These are phyloP conservation scores for Anthracocystis setariae DNA, from an alignment of 1,284 basidiomycete genomes.

Conservation along the genomic window DNA sequence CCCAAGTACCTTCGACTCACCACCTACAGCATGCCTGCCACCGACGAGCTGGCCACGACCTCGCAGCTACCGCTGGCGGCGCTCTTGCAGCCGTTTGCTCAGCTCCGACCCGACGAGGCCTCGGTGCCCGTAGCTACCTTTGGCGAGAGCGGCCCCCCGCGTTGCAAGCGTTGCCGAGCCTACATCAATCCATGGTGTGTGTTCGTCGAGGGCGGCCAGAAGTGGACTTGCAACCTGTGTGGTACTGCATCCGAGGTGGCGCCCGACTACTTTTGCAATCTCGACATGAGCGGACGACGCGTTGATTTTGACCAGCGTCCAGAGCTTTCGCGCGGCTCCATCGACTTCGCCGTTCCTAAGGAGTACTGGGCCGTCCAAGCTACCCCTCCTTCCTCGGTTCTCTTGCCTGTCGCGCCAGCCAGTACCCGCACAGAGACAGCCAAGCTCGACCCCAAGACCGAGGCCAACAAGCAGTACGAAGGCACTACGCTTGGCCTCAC, in stretches of 20 bases:
- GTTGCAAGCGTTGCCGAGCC: slow-evolving; percentile 85
- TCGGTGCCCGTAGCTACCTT: slow-evolving; percentile 77
- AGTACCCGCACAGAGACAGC: slow-evolving; percentile 56
- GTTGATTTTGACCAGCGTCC: slow-evolving; percentile 84
- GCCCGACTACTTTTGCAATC: slow-evolving; percentile 82
- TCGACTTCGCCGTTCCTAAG: slow-evolving; percentile 86
- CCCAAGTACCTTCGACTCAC: slow-evolving; percentile 77
- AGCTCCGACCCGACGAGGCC: slow-evolving; percentile 75
- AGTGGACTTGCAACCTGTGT: slow-evolving; percentile 95
- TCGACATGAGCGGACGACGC: slow-evolving; percentile 82
- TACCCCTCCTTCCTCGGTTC: slow-evolving; percentile 67
- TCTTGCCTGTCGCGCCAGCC: slow-evolving; percentile 59
- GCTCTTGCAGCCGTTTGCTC: slow-evolving; percentile 89
- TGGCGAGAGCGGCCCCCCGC: slow-evolving; percentile 79
- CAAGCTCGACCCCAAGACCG: slow-evolving; percentile 50
- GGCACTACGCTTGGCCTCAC: slow-evolving; percentile 61
- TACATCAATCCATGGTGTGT: slow-evolving; percentile 96
- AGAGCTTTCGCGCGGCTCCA: slow-evolving; percentile 88
- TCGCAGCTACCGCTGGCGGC: slow-evolving; percentile 84
- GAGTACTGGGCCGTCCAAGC: slow-evolving; percentile 82
- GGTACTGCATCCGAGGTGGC: slow-evolving; percentile 77
- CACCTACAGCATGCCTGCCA: slow-evolving; percentile 80
- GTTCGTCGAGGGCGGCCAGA: slow-evolving; percentile 84
- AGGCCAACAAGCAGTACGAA: slow-evolving; percentile 47
- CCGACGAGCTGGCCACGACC: slow-evolving; percentile 81